Evolutionary conservation across 129 eudicot species (phyloP), one percentile per base, ranked within the genome.

Genomic region (Flaveria ramosissima): DNA sequence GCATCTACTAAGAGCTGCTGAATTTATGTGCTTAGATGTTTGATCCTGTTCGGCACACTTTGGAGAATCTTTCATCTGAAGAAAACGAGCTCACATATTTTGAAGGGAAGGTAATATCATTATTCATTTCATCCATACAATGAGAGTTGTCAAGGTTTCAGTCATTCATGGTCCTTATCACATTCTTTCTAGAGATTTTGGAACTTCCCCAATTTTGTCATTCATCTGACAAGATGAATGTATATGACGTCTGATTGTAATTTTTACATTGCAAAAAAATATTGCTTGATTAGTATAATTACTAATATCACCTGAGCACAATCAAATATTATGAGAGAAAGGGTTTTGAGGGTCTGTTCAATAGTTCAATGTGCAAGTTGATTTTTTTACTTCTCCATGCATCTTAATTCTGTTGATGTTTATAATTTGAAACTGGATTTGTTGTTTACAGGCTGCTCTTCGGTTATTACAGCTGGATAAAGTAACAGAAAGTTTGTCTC

Each of bases 401-500:
- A 52, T 76, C 24, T 42, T 67, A 23, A 80, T 74, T 79, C 36
- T 73, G 69, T 76, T 77, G 56, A 36, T 82, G 66, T 51, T 84
- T 81, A 65, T 71, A 19, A 71, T 68, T 20, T 64, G 61, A 82
- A 69, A 66, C 77, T 77, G 64, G 53, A 78, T 81, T 36, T 50
- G 46, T 84, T 86, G 76, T 83, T 81, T 79, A 68, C 82, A 95
- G 99, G 99, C 99, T 68, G 77, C 99, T 68, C 88, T 89, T 80
- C 84, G 96, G 82, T 78, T 95, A 70, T 88, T 94, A 73, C 99
- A 91, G 71, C 86, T 95, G 88, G 99, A 95, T 78, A 89, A 46
- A 78, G 89, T 95, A 69, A 78, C 96, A 24, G 99, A 89, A 77
- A 90, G 77, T 65, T 81, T 95, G 69, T 89, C 99, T 15, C 88